phyloP scores from a whole-genome alignment of 1,139 yeast species.

The Geotrichum histeridarum region DNA sequence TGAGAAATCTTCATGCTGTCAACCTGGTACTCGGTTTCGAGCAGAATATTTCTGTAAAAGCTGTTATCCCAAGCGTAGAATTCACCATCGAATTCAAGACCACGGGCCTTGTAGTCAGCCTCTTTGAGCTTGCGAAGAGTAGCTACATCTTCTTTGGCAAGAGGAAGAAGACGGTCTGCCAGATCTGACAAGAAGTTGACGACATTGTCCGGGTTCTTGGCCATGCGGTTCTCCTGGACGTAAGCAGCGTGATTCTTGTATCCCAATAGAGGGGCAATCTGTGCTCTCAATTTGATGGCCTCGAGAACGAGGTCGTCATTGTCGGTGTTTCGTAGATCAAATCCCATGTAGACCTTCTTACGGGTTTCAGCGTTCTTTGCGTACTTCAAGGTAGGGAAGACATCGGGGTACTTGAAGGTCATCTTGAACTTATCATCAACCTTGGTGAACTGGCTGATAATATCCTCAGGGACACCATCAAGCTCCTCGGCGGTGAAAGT shows the following conservation, averaged over 20 bases:
- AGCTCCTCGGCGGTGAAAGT: conserved; percentile 60
- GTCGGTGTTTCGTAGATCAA: conserved; percentile 56
- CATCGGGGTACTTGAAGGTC: conserved; percentile 77
- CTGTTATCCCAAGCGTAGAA: conserved; percentile 72
- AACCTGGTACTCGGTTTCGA: conserved; percentile 64
- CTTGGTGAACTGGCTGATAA: conserved; percentile 53
- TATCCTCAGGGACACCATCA: conserved; percentile 66
- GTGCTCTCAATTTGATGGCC: conserved; percentile 56
- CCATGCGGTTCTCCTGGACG: conserved; percentile 73
- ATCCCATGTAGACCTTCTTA: conserved; percentile 57
- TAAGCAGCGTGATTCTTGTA: conserved; percentile 64
- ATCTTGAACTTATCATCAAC: conserved; percentile 54
- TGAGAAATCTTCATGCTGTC: conserved; percentile 69
- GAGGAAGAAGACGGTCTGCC: conserved; percentile 50
- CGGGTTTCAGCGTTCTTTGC: conserved; percentile 63
- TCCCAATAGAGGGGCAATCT: conserved; percentile 60
- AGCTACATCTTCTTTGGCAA: conserved; percentile 53
- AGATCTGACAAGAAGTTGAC: conserved; percentile 58
- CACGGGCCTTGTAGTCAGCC: conserved; percentile 46
- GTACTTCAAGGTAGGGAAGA: conserved; percentile 67
- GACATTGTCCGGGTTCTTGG: conserved; percentile 59
- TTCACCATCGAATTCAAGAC: conserved; percentile 40
- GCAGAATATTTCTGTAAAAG: conserved; percentile 57
- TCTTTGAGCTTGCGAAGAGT: conserved; percentile 50
- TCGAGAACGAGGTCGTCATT: conserved; percentile 57